Percentiles rank a stretch among this genome's conserved stretches.
Evolutionary conservation across 345 rosid genomes (phyloP).

Genomic region (Syzygium oleosum): DNA sequence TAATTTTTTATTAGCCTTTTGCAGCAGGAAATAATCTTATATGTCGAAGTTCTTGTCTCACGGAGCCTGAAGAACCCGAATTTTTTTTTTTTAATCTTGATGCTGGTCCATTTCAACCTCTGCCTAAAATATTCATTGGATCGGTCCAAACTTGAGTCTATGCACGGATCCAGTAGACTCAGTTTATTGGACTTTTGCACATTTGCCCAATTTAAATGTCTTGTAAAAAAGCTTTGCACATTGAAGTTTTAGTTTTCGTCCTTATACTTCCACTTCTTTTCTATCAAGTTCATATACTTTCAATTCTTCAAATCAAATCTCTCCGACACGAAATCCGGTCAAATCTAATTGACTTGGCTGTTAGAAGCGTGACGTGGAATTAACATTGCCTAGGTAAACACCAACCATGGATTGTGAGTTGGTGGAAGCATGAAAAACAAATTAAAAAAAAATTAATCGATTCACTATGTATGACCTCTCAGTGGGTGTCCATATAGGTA

Average conservation of each 20-base stretch:
- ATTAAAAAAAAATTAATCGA: not conserved
- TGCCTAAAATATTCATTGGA: not conserved
- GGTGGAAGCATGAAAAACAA: not conserved
- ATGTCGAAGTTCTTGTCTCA: not conserved
- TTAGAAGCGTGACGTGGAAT: not conserved
- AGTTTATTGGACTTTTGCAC: not conserved
- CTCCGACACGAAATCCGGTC: rapidly evolving
- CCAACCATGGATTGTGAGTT: not conserved
- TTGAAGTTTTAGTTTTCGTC: not conserved
- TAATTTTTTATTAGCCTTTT: too few relatives aligned
- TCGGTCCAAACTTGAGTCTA: not conserved
- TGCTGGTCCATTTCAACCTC: not conserved
- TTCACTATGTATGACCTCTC: not conserved
- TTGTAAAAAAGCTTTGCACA: not conserved
- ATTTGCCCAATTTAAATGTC: not conserved
- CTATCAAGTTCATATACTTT: not conserved
- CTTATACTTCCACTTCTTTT: not conserved
- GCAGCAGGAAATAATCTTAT: too few relatives aligned
- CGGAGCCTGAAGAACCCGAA: not conserved
- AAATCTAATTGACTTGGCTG: not conserved
- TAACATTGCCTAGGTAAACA: not conserved
- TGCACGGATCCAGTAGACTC: not conserved
- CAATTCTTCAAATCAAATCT: not conserved
- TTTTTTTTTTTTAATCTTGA: not conserved
- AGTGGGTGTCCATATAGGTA: not conserved